Conservation (phyloP, 495 filamentous ascomycete genomes). For the Hypoxylon perforatum region DNA sequence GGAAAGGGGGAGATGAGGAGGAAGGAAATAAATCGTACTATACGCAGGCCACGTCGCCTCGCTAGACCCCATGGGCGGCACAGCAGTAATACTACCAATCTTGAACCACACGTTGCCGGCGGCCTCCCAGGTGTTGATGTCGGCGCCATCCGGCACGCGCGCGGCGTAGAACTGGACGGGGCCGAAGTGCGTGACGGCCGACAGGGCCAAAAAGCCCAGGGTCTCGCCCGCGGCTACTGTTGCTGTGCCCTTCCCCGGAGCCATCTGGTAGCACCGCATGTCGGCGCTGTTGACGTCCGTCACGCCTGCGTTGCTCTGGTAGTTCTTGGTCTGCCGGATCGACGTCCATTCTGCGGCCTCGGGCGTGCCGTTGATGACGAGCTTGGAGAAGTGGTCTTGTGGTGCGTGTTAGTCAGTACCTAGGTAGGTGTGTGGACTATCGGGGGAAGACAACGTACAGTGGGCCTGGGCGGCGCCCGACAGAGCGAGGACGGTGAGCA, state of each 20-base stretch:
- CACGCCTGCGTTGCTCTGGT: slow-evolving; percentile 56
- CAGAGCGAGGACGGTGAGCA: slow-evolving; percentile 31
- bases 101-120: slow-evolving; percentile 63
- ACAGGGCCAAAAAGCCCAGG: slow-evolving; percentile 57
- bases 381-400: slow-evolving; percentile 52
- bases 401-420: neutral
- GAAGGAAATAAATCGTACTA: slow-evolving; percentile 35
- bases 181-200: slow-evolving; percentile 57
- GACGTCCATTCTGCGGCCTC: slow-evolving; percentile 54
- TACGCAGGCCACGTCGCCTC: slow-evolving; percentile 55
- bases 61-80: slow-evolving; percentile 35
- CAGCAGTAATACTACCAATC: slow-evolving; percentile 50
- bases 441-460: slow-evolving; percentile 23
- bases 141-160: slow-evolving; percentile 51
- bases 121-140: slow-evolving; percentile 59
- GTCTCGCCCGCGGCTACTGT: slow-evolving; percentile 51
- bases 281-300: slow-evolving; percentile 51
- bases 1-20: neutral
- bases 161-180: slow-evolving; percentile 64
- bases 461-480: slow-evolving; percentile 37
- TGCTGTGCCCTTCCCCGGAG: slow-evolving; percentile 44
- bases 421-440: neutral
- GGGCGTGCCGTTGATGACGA: slow-evolving; percentile 48
- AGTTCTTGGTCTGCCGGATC: slow-evolving; percentile 62
- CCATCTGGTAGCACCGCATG: slow-evolving; percentile 58